phyloP scores from a whole-genome alignment of 306 rosid species.

The Cyclanthera cordifolia region DNA sequence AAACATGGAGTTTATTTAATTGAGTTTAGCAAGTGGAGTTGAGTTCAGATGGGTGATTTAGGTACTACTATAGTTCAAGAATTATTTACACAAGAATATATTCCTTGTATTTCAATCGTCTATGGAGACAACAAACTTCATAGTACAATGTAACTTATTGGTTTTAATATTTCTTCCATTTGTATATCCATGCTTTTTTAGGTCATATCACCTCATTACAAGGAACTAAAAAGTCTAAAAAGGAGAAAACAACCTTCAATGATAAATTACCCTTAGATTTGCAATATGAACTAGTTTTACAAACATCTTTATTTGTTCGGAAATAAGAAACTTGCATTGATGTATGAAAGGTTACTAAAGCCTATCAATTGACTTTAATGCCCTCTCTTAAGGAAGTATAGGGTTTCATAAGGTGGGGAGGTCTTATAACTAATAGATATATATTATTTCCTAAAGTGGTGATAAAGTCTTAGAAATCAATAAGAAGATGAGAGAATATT shows the following conservation, averaged over 20 bases:
- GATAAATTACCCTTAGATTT: no score
- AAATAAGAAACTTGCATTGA: no score
- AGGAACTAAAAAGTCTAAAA: no score
- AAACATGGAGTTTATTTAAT: background rate
- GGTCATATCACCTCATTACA: no score
- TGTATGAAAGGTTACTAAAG: no score
- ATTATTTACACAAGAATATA: background rate
- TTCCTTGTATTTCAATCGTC: background rate
- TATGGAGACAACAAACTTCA: no score
- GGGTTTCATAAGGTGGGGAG: conserved; percentile 67
- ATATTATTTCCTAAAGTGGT: conserved; percentile 83
- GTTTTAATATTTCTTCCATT: background rate
- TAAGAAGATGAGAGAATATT: conserved; percentile 47
- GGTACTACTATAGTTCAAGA: background rate
- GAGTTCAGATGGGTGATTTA: background rate
- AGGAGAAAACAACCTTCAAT: no score
- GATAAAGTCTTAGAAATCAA: conserved; percentile 55
- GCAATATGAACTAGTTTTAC: no score
- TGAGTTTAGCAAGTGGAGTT: background rate
- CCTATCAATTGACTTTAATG: no score
- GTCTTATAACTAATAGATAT: conserved; percentile 36
- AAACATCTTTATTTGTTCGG: no score
- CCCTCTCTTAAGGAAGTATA: conserved; percentile 56
- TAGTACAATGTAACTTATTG: conserved; percentile 5
- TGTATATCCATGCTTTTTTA: no score